These are phyloP conservation scores for Aspergillaceae sp. DNA, from an alignment of 2,329 filamentous ascomycete species.

Conservation along the genomic window DNA sequence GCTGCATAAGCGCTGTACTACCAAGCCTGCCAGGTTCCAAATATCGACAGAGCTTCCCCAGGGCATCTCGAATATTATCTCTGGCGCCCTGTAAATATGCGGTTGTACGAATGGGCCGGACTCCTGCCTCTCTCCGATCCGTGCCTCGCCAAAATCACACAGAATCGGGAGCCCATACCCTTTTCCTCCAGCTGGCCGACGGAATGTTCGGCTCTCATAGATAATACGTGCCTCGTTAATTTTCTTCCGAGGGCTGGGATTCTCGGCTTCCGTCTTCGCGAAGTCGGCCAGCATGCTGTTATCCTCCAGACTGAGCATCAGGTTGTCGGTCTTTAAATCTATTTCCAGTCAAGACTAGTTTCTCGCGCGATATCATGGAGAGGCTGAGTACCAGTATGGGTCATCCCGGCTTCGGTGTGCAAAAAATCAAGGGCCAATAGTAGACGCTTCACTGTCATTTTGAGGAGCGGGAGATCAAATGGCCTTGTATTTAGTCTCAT, in stretches of 20 bases:
- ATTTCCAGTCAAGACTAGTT: background rate
- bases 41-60: constrained; percentile 44
- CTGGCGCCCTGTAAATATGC: constrained; percentile 21
- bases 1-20: constrained; percentile 8
- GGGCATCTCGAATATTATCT: constrained; percentile 39
- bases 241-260: constrained; percentile 21
- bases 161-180: constrained; percentile 21
- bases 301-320: constrained; percentile 29
- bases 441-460: constrained; percentile 20
- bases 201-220: constrained; percentile 21
- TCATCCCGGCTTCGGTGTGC: constrained; percentile 22
- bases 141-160: constrained; percentile 29
- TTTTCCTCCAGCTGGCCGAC: constrained; percentile 5
- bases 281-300: constrained; percentile 20
- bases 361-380: background rate
- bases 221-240: constrained; percentile 20
- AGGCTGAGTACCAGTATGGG: constrained; percentile 23
- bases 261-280: constrained; percentile 14
- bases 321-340: constrained; percentile 37
- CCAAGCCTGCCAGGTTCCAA: constrained; percentile 43
- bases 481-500: constrained; percentile 14
- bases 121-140: constrained; percentile 21
- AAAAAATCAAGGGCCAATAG: constrained; percentile 28
- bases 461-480: constrained; percentile 21
- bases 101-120: constrained; percentile 39